Conservation (phyloP, 495 filamentous ascomycete species). For the Hyphodiscus hymeniophilus region DNA sequence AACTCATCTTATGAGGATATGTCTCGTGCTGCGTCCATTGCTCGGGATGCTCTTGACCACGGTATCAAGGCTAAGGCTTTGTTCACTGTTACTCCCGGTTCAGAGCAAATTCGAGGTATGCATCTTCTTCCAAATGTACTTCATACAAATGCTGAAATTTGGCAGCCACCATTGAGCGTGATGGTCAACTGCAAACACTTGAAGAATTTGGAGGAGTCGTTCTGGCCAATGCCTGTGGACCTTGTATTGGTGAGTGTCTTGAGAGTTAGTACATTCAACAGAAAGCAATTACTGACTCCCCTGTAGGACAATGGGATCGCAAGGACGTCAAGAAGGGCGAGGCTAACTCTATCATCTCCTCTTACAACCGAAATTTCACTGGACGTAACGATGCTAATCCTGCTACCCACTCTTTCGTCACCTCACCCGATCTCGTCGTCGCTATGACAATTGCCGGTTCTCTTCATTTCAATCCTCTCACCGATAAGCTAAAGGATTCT, state of each 20-base stretch:
- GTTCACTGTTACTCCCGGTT: constrained; percentile 94
- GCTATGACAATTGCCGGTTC: constrained; percentile 85
- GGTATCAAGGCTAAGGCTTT: constrained; percentile 89
- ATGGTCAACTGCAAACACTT: constrained; percentile 91
- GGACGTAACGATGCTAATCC: constrained; percentile 99
- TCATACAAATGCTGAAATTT: background rate
- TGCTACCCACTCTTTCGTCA: constrained; percentile 95
- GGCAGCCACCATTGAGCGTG: too few species aligned
- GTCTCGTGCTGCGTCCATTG: constrained; percentile 91
- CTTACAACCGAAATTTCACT: constrained; percentile 99
- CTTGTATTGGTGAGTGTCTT: too few species aligned
- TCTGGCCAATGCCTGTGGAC: constrained; percentile 90
- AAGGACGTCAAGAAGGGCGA: constrained; percentile 94
- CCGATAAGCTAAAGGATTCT: constrained; percentile 88
- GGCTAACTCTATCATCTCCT: constrained; percentile 91
- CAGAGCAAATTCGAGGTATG: constrained; percentile 78
- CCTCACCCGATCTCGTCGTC: constrained; percentile 94
- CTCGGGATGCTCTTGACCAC: constrained; percentile 86
- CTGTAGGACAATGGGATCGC: constrained; percentile 86
- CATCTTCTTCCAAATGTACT: background rate
- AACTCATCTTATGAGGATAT: constrained; percentile 99
- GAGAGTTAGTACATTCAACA: too few species aligned
- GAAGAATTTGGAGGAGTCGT: constrained; percentile 97
- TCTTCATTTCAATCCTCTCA: constrained; percentile 95
- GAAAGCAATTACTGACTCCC: too few species aligned